Base-by-base conservation (phyloP, 192 early-diverging fungal genomes). In the Kappamyces sp. region DNA sequence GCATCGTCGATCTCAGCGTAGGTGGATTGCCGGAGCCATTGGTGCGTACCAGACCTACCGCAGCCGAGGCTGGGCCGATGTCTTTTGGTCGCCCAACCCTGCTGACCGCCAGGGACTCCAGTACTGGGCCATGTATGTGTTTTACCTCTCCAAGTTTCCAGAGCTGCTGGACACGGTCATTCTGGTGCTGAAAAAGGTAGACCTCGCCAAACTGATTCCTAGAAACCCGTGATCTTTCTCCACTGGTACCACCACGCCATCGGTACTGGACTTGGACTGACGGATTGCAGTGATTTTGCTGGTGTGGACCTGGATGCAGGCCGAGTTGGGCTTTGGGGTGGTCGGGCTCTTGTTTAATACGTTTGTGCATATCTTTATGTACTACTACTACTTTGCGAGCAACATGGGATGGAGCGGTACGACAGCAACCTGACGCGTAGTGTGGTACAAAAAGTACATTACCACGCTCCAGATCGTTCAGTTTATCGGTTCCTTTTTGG, bases 211-310 rank as follows among this genome's bases (percentile, higher is more conserved):
- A 55, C 22, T 22, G 22, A 2, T 32, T 6, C 12, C 6, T 45
- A 74, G 74, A 76, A 72, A 61, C 60, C 64, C n/a, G 47, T 78
- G 3, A 78, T 78, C 47, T 78, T 78, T 61, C 47, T 78, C 4
- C 76, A 78, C 58, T 72, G 74, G 70, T 78, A 77, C 48, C 76
- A 78, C 49, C 76, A 78, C 52, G 59, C 67, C 2, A 78, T 78
- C 34, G 76, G 22, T 22, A 22, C 22, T 22, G 22, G 22, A 22
- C 22, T 22, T 22, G 22, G 22, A 22, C 22, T 22, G 22, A 22
- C 22, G 22, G 0, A 22, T 22, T 22, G 22, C 22, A 22, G 22
- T 78, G 31, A 78, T 78, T 8, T 31, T 77, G 6, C 73, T 78
- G 76, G 72, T 78, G 29, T 78, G 71, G 72, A 42, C 57, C 32